Base-by-base conservation (phyloP, 352 stramenopile species). In the Phytopythium delawarense region DNA sequence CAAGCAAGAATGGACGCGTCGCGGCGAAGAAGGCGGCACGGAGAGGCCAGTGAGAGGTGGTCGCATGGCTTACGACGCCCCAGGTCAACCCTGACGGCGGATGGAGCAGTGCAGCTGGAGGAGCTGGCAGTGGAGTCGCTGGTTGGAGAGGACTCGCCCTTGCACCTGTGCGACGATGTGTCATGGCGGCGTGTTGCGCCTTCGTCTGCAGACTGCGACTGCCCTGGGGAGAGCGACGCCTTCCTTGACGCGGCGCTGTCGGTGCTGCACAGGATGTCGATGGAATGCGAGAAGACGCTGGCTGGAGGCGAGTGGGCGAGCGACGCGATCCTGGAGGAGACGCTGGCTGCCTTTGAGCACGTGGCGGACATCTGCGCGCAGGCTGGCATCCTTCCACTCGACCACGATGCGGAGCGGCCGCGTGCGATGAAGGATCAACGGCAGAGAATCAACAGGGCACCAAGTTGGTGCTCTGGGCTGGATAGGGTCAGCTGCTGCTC, bases 201-300 rank as follows among this genome's bases (percentile, higher is more conserved):
- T 12, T 8, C n/a, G 12, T 40, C 18, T 23, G 16, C 51, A 8
- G 53, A n/a, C n/a, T 21, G 5, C 7, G 37, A 11, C 4, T 30
- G 42, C 30, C 55, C 55, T 4, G 55, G 15, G 1, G 55, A 61
- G 40, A 23, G 55, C 55, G 39, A 61, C 55, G 42, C 25, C 39
- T 61, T 61, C 42, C 55, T 61, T 8, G 23, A 50, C 18, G 37
- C 37, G 13, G 55, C 55, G 23, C 15, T 61, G 6, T 37, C 39
- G 4, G 28, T 49, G 9, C 30, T 61, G 0, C 15, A 20, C 9
- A 40, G 5, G n/a, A 8, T 61, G 25, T 37, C 42, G n/a, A 4
- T 15, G 0, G 55, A 42, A 15, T 61, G 55, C 28, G 23, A 59
- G 35, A 20, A 21, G 8, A n/a, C 21, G 1, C 21, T 59, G 7